Evolutionary conservation across 495 filamentous ascomycete species (phyloP), one percentile per base, ranked within the genome.

Genomic region (Daldinia decipiens): DNA sequence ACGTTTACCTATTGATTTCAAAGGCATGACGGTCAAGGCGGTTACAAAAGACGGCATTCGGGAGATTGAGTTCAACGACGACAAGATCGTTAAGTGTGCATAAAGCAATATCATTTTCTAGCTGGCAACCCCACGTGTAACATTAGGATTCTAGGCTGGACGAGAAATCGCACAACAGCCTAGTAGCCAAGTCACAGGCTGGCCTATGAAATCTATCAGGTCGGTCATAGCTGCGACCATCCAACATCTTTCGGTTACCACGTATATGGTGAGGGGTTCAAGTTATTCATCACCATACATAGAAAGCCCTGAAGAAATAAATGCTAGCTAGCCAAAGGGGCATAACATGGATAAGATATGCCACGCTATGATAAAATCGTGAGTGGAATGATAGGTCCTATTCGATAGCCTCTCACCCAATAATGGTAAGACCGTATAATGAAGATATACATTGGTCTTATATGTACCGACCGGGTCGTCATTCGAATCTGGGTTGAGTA

Each of bases 1-100:
- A 75, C 85, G 94, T 82, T 87, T 98, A 85, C 95, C 95, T 67
- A 92, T 98, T 80, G 95, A 99, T 80, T 99, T 97, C 87, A 99
- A 98, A 84, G 95, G 95, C 15, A 88, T 95, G 79, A 76, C 89
- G 60, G 95, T 99, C 70, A 98, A 98, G 87, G 91, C 92, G 26
- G 87, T 99, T 69, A 95, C 92, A 39, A 95, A 95, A 84, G 93
- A 98, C 70, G 95, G 95, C 9, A 91, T 98, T 62, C 79, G 85
- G 71, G 92, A 92, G 67, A 83, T 93, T 63, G 88, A 93, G 57
- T 95, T 92, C 78, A 89, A 91, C 76, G 92, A 95, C 79, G 88
- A 90, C 82, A 88, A 86, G 82, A 82, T 89, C 67, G 90, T 92
- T 55, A 87, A 85, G 73, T 82, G 83, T 79, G 87, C 92, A 79